Evolutionary conservation across 768 basidiomycete genomes (phyloP).

Genomic region (Tylopilus rubrobrunneus): DNA sequence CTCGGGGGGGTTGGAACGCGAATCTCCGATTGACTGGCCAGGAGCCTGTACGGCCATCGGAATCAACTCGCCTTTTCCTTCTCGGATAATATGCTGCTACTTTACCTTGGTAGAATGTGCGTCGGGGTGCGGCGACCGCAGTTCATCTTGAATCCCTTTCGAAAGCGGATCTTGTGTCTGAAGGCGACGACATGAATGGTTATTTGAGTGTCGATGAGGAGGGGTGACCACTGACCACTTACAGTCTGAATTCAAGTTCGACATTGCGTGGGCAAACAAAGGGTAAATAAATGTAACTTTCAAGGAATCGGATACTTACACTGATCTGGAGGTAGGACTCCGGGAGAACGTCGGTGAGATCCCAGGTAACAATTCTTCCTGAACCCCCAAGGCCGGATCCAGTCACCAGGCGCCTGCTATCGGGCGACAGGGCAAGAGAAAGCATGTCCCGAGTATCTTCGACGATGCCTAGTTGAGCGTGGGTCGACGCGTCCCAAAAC

Average conservation of each 20-base stretch:
- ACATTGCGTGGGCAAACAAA: too few species aligned
- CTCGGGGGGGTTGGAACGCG: neutral
- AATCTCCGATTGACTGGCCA: too few species aligned
- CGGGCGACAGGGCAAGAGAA: neutral
- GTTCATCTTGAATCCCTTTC: too few species aligned
- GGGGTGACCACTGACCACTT: too few species aligned
- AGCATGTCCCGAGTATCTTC: neutral
- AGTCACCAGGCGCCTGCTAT: neutral
- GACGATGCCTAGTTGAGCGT: neutral
- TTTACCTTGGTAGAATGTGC: too few species aligned
- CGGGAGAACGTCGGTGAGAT: neutral
- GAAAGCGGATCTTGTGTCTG: neutral
- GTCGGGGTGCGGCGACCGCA: too few species aligned
- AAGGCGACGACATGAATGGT: too few species aligned
- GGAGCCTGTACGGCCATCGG: too few species aligned
- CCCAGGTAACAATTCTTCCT: neutral
- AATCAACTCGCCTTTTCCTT: too few species aligned
- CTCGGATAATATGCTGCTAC: too few species aligned
- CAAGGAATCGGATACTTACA: neutral
- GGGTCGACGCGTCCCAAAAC: neutral
- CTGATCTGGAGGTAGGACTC: neutral
- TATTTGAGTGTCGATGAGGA: too few species aligned
- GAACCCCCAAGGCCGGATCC: neutral
- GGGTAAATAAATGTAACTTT: too few species aligned
- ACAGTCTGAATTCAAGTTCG: neutral